Evolutionary conservation across 768 basidiomycete genomes (phyloP), one percentile per base, ranked within the genome.

Genomic region (Russula abietina): DNA sequence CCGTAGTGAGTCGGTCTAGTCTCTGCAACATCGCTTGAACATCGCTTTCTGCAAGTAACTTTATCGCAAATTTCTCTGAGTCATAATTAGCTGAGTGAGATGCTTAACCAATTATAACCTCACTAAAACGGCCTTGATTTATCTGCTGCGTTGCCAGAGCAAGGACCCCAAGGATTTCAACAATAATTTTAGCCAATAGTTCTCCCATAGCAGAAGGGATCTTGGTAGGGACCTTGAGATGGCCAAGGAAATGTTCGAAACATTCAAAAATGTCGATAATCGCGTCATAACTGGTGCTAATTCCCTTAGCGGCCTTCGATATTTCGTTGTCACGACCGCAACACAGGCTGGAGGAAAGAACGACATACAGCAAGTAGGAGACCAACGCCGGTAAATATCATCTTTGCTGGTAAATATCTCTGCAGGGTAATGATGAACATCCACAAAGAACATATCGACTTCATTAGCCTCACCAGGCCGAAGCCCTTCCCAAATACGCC

Each of bases 61-160:
- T 48, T 30, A 52, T 59, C 8, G 51, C 30, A 11, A 59, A 45
- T 16, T 30, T 52, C 39, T 24, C 50, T 52, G 38, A 8, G 28
- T 38, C 19, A 43, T 19, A 38, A 8, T 59, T 2, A 59, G 58
- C 28, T 1, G 17, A 6, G 33, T 1, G 30, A 19, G 5, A 43
- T 10, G 32, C 4, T 5, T 43, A 17, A 19, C 0, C 19, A 19
- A 22, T 3, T 5, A 48, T 3, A 24, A 30, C 52, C 50, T 38
- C 39, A 52, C 58, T 51, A 30, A 59, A 39, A 28, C 48, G 46
- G 9, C 57, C 57, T 4, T 22, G 57, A 3, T 39, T 58, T 2
- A 58, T 39, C 9, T 58, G 57, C 16, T 58, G 33, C 8, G 48
- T 58, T 24, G 49, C 57, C 33, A 58, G 36, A 19, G 48, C 57